Percentiles rank a stretch among this genome's conserved stretches.
Conservation (phyloP, 106 monocot genomes). For the Iris macrosiphon region DNA sequence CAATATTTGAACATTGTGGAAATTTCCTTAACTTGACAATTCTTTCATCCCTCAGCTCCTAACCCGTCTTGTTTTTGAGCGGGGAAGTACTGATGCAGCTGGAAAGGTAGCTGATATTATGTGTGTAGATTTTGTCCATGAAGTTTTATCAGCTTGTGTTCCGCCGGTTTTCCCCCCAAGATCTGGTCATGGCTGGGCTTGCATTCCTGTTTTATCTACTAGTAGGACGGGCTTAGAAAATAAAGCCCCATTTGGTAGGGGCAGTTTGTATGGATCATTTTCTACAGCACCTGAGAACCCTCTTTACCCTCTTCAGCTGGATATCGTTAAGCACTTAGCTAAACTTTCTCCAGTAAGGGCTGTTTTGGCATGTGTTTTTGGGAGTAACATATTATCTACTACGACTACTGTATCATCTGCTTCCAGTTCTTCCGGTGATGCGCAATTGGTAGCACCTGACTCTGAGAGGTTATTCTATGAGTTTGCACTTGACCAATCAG, state of each 20-base stretch:
- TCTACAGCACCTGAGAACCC: conserved; percentile 18
- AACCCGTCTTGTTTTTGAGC: conserved; percentile 85
- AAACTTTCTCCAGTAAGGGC: conserved; percentile 90
- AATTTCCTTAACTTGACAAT: background rate
- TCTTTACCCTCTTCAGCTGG: conserved; percentile 77
- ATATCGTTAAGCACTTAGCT: conserved; percentile 82
- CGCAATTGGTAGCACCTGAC: conserved; percentile 48
- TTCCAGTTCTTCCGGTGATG: conserved; percentile 26
- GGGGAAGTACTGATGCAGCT: conserved; percentile 95
- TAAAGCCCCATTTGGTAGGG: conserved; percentile 17
- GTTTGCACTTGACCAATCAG: conserved; percentile 91
- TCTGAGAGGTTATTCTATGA: conserved; percentile 78
- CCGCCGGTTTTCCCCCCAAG: conserved; percentile 90
- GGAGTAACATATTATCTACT: conserved; percentile 66
- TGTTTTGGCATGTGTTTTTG: conserved; percentile 92
- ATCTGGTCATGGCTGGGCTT: conserved; percentile 85
- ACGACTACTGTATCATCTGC: conserved; percentile 28
- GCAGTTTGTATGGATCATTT: conserved; percentile 26
- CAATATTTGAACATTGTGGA: no score
- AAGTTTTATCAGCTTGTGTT: conserved; percentile 91
- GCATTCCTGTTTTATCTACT: conserved; percentile 63
- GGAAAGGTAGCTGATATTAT: conserved; percentile 91
- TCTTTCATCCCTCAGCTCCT: conserved; percentile 51
- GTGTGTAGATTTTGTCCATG: conserved; percentile 94
- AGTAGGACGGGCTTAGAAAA: conserved; percentile 25